Evolutionary conservation across 345 rosid genomes (phyloP), one percentile per base, ranked within the genome.

Genomic region (Hirschfeldia incana): DNA sequence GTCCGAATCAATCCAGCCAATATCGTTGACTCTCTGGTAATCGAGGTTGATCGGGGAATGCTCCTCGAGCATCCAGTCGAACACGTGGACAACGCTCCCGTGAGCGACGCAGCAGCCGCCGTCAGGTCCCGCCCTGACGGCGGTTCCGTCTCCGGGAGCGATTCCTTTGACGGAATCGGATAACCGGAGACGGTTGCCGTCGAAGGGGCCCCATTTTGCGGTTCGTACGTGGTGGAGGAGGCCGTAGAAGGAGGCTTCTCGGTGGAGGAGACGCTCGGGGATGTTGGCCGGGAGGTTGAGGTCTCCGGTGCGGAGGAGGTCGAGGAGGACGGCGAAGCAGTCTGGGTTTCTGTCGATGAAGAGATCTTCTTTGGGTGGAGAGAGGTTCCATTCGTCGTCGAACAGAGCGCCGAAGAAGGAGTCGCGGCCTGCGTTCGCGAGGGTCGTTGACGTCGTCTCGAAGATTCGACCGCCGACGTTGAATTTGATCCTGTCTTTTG

Each of bases 71-170:
- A 77, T 88, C 99, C 99, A 95, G 66, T 95, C 94, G 49, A 84
- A 93, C 36, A 93, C 97, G 49, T 87, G 99, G 3, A 93, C 99
- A 51, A 95, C 76, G 57, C 94, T 90, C 1, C 99, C 99, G 46
- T 95, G 99, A 0, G 93, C 99, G 26, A 95, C 97, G 51, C 97
- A 90, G 80, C 97, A 91, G 7, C 99, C 99, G 4, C 98, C 99
- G 46, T 91, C 92, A 0, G 98, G 98, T 0, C 94, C 97, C 0
- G 98, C 99, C 17, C 99, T 89, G 61, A 95, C 88, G 16, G 97
- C 98, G 0, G 99, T 93, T 36, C 98, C 99, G 12, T 95, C 99
- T 4, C 99, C 99, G 0, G 99, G 99, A 10, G 99, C 98, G 11
- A 79, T 87, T n/a, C 99, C 98, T 5, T 85, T 81, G 6, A 91